These are phyloP conservation scores for Acer campestre DNA, from an alignment of 345 rosid species.

Conservation along the genomic window DNA sequence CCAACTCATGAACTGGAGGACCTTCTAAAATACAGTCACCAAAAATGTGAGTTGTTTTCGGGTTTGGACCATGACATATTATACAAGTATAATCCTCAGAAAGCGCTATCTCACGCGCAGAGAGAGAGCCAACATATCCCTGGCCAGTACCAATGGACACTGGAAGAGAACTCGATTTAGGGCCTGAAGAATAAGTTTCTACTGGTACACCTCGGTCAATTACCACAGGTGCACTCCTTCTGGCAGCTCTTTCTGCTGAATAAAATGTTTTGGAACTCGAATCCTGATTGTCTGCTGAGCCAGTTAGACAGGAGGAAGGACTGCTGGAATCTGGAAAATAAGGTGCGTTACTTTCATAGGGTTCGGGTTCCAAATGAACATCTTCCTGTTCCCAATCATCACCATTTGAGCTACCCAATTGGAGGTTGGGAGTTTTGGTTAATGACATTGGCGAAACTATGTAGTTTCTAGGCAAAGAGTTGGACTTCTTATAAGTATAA, in stretches of 20 bases:
- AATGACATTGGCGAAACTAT: conserved; percentile 29
- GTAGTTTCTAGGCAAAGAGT: conserved; percentile 49
- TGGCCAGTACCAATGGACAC: conserved; percentile 33
- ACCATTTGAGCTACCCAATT: conserved; percentile 6
- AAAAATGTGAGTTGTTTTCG: conserved; percentile 61
- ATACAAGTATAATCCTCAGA: conserved; percentile 80
- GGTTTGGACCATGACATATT: conserved; percentile 68
- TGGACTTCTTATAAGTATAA: conserved; percentile 34
- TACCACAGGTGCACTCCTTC: conserved; percentile 29
- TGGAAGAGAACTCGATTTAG: conserved; percentile 45
- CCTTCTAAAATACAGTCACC: conserved; percentile 60
- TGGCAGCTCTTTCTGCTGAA: conserved; percentile 21
- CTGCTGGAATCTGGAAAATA: conserved; percentile 7
- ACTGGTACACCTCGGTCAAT: conserved; percentile 21
- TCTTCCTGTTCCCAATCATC: conserved; percentile 12
- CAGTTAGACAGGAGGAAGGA: conserved; percentile 24
- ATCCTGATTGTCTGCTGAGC: conserved; percentile 21
- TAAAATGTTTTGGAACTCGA: conserved; percentile 25
- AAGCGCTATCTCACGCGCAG: conserved; percentile 53
- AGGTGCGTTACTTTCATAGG: background rate
- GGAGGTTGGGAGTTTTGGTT: conserved; percentile 18
- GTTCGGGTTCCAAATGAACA: conserved; percentile 15
- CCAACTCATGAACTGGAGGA: conserved; percentile 44
- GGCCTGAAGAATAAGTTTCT: conserved; percentile 23
- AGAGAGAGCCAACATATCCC: conserved; percentile 38